Base-by-base conservation (phyloP, 306 rosid species). In the Heteromeles arbutifolia region DNA sequence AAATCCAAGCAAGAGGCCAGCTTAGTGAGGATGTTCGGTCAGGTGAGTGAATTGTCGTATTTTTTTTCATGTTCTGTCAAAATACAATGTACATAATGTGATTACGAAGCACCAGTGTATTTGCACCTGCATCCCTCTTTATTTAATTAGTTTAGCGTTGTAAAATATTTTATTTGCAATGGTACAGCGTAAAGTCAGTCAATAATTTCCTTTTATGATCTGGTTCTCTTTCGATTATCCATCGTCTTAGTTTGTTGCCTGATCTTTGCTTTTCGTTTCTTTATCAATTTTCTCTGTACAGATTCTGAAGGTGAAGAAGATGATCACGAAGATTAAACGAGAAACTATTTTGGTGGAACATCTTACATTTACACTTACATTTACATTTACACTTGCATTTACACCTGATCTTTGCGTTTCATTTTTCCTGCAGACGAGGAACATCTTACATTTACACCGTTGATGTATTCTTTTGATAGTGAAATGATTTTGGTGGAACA, bases 231-330 rank as follows among this genome's bases (percentile, higher is more conserved):
- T 50, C 3, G 21, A 50, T 15, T 50, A 50, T 50, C 54, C 54
- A 50, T 50, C 3, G 0, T 50, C 54, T 50, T 50, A 50, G 5
- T 10, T 48, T 25, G 29, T 32, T 15, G 56, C 32, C 34, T 72
- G 53, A 44, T 43, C 12, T 57, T 62, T 67, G 31, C 54, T 9
- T 41, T 56, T 37, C 8, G 19, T 68, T 21, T 31, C 15, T 7
- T 31, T 67, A 26, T 61, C 14, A 34, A 31, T 15, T 77, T 68
- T 70, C 77, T 10, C 9, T 72, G 5, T 78, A 85, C 88, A 95
- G 99, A 95, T 87, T 90, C 97, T 34, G 99, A 94, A 86, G 92
- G 82, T 32, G 98, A 93, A 80, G 98, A 93, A 80, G 91, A 95
- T 34, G 91, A 90, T 25, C 97, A 95, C 74, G 91, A 89, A 85